Base-by-base conservation (phyloP, 2,329 filamentous ascomycete species). In the Beauveria varroae region DNA sequence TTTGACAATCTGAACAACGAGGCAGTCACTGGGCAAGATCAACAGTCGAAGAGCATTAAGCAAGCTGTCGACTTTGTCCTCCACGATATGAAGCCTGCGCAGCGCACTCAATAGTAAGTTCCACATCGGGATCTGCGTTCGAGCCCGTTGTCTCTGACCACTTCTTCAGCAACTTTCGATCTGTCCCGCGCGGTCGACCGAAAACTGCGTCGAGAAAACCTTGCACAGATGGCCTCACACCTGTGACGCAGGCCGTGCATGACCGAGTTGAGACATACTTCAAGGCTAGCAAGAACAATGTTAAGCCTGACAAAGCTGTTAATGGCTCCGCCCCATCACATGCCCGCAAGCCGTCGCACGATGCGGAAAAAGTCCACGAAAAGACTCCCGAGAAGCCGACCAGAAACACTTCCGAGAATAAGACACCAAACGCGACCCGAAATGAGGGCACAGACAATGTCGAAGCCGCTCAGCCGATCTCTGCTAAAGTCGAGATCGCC, bases 1-100 rank as follows among this genome's bases (percentile, higher is more conserved):
- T 80, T 93, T 67, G 85, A 88, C 66, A 82, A 81, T 51, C 76
- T 97, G 53, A 92, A 95, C 69, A 79, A 80, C 65, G 90, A 93
- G 71, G 86, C 87, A 63, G 75, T 79, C 46, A 20, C 30, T 16
- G 81, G 78, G 64, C 75, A 83, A 26, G 77, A 80, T 53, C 80
- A 82, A 49, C 80, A 81, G 34, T 87, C 89, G 22, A 83, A 84
- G 69, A 83, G 85, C 65, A 77, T 93, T 52, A 87, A 90, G 67
- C 85, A 87, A 67, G 88, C 86, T 12, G 79, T 93, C 51, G 82
- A 88, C 67, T 87, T 93, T 71, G 79, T 97, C 34, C 84, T 90
- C 62, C 85, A 87, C 64, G 81, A 96, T 46, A 74, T 97, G 61
- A 86, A 86, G 69, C 82, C 86, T 1, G 83, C 87, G n/a, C 86